phyloP scores from a whole-genome alignment of 345 rosid species.

The Moricandia moricandioides region DNA sequence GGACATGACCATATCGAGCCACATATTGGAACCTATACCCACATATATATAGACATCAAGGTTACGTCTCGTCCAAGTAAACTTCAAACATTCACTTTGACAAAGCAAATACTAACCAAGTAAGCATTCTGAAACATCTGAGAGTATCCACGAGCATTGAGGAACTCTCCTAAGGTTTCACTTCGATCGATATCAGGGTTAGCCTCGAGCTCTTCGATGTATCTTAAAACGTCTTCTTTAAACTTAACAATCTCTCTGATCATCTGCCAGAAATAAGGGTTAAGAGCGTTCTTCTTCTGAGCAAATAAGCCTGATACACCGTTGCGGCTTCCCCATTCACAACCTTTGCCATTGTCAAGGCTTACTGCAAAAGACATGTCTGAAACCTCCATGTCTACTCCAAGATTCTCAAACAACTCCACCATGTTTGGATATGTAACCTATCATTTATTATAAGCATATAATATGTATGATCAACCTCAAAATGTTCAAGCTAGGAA shows the following conservation, averaged over 20 bases:
- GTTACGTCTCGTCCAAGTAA: slow-evolving; percentile 9
- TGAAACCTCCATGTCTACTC: slow-evolving; percentile 74
- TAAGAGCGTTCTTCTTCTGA: slow-evolving; percentile 57
- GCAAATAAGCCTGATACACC: slow-evolving; percentile 74
- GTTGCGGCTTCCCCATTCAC: slow-evolving; percentile 91
- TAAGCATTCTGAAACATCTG: slow-evolving; percentile 80
- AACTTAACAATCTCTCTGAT: slow-evolving; percentile 65
- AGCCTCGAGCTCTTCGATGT: slow-evolving; percentile 62
- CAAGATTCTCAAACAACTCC: slow-evolving; percentile 80
- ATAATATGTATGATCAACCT: not conserved
- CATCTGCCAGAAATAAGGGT: slow-evolving; percentile 84
- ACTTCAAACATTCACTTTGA: not conserved
- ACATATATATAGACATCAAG: not conserved
- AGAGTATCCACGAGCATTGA: slow-evolving; percentile 65
- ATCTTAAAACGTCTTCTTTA: slow-evolving; percentile 63
- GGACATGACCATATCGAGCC: slow-evolving; percentile 94
- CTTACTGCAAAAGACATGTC: slow-evolving; percentile 91
- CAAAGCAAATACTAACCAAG: slow-evolving; percentile 51
- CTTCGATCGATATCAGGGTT: slow-evolving; percentile 59
- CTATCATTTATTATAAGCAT: slow-evolving; percentile 37
- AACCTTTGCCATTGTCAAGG: slow-evolving; percentile 67
- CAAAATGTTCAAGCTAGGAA: not conserved
- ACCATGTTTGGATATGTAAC: slow-evolving; percentile 93
- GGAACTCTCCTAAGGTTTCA: slow-evolving; percentile 73
- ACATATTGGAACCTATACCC: slow-evolving; percentile 67